Percentiles rank a stretch among this genome's conserved stretches.
Evolutionary conservation across 2,329 filamentous ascomycete species (phyloP).

Genomic region (Truncatella angustata): DNA sequence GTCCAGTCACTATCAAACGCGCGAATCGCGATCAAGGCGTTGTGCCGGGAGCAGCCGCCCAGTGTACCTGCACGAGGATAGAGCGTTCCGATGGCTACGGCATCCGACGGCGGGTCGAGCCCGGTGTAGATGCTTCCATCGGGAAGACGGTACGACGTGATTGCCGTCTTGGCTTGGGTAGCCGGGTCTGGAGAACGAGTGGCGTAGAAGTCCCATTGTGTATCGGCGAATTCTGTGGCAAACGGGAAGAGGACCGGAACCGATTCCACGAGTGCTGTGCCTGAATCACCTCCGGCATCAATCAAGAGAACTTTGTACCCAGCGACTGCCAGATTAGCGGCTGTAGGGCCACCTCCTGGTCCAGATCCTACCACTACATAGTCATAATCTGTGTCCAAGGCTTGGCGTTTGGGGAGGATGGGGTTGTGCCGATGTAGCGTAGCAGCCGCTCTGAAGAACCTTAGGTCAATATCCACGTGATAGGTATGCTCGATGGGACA

Average conservation of each 20-base stretch:
- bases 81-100: constrained; percentile 40
- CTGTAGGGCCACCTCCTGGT: constrained; percentile 49
- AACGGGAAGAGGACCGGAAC: constrained; percentile 43
- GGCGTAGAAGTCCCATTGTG: constrained; percentile 55
- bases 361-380: constrained; percentile 50
- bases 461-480: background rate
- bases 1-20: constrained; percentile 59
- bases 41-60: constrained; percentile 54
- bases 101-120: constrained; percentile 33
- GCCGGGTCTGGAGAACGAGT: constrained; percentile 51
- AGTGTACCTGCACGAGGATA: constrained; percentile 45
- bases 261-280: constrained; percentile 35
- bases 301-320: constrained; percentile 51
- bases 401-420: constrained; percentile 2
- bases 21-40: constrained; percentile 57
- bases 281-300: constrained; percentile 53
- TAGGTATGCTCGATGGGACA: background rate
- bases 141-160: constrained; percentile 46
- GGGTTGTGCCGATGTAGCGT: constrained; percentile 7
- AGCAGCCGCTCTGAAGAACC: background rate
- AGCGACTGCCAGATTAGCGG: constrained; percentile 48
- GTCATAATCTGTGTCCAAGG: constrained; percentile 32
- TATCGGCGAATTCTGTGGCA: constrained; percentile 38
- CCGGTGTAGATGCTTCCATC: constrained; percentile 35
- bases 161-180: constrained; percentile 45